Evolutionary conservation across 805 yeast genomes (phyloP).

Genomic region (Osmozyma mogii): DNA sequence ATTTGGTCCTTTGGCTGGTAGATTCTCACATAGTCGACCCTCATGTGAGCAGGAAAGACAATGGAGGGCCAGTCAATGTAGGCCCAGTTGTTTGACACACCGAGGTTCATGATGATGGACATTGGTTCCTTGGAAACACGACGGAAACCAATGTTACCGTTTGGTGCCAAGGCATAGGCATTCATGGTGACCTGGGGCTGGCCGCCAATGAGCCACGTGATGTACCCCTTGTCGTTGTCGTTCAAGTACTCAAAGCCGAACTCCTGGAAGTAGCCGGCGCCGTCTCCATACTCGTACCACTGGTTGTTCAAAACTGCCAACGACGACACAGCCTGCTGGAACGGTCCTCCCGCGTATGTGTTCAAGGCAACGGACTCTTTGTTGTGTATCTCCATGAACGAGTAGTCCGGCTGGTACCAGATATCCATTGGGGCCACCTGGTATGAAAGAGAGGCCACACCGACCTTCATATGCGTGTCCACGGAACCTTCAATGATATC

Average conservation of each 20-base stretch:
- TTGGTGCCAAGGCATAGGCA: slow-evolving; percentile 74
- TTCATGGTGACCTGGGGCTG: slow-evolving; percentile 65
- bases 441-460: slow-evolving; percentile 84
- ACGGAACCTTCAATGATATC: slow-evolving; percentile 86
- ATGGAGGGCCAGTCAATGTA: slow-evolving; percentile 84
- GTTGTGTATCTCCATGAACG: slow-evolving; percentile 68
- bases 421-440: slow-evolving; percentile 93
- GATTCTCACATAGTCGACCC: slow-evolving; percentile 80
- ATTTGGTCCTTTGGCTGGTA: slow-evolving; percentile 70
- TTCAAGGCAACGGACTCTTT: slow-evolving; percentile 68
- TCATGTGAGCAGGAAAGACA: slow-evolving; percentile 69
- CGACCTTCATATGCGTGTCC: slow-evolving; percentile 39
- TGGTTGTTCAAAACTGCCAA: slow-evolving; percentile 66
- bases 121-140: slow-evolving; percentile 83
- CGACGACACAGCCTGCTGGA: slow-evolving; percentile 87
- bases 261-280: slow-evolving; percentile 50
- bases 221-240: slow-evolving; percentile 61
- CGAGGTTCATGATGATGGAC: slow-evolving; percentile 82
- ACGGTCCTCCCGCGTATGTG: slow-evolving; percentile 86
- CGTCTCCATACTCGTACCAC: slow-evolving; percentile 72
- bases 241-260: slow-evolving; percentile 74
- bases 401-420: slow-evolving; percentile 90
- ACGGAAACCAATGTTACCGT: slow-evolving; percentile 86
- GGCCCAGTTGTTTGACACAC: slow-evolving; percentile 88
- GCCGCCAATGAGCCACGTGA: slow-evolving; percentile 82